Evolutionary conservation across 768 basidiomycete genomes (phyloP), one percentile per base, ranked within the genome.

Genomic region (Boletus pseudo-olivaceus): DNA sequence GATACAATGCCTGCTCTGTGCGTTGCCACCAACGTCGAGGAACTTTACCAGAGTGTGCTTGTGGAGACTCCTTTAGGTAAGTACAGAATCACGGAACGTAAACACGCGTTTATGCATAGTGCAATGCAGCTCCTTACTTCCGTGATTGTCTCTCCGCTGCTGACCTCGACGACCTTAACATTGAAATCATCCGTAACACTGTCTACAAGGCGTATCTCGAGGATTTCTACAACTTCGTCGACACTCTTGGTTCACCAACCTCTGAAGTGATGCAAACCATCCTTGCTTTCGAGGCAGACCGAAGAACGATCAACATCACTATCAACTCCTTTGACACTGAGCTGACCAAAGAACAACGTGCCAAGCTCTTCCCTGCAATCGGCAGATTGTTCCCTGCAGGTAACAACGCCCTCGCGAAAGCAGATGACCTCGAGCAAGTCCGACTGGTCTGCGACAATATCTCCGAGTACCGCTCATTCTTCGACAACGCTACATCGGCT

Each of bases 1-100:
- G 97, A 99, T 66, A 94, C 95, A 9, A 96, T 99, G 93, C 94
- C 97, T 11, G 96, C 95, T 7, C 78, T 99, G n/a, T 98, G 95
- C 66, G 96, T 98, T 9, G 95, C 97, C 5, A 98, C 96, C 38
- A 99, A 97, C 65, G 94, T 98, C 12, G 97, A 99, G 72, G 97
- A 99, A 68, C 78, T 99, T 51, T 98, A 94, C 72, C 93, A 95
- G 60, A 93, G 88, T 58, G 97, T 98, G 7, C 80, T 99, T 27
- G 94, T 98, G 19, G 97, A 99, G 76, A 98, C 97, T 8, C 96
- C 97, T 2, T 76, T 99, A 39, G 96, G 96, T 96, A 63, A 65
- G 87, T 75, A 35, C 38, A 38, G n/a, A 33, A 46, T 27, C 48
- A 34, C 47, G 9, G 7, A 39, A 7, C 8, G 17, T 60, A 34